A percentile compares a stretch with the other conserved stretches of the same genome.
Conservation (phyloP, 768 basidiomycete species). For the Boletus sp. region DNA sequence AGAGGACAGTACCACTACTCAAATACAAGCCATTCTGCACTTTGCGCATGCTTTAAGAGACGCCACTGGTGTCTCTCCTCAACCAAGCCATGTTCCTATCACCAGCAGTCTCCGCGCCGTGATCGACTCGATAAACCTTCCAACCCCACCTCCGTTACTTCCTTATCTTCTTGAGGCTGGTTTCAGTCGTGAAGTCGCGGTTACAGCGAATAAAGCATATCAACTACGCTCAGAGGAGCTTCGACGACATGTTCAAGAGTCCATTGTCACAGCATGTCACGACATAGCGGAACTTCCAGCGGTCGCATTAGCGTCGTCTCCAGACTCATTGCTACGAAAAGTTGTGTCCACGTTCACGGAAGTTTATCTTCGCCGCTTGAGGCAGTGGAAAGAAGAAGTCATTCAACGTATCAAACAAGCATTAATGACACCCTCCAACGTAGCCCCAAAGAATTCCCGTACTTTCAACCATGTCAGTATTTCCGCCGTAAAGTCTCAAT, state of each 20-base stretch:
- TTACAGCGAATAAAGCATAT: neutral
- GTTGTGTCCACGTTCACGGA: neutral
- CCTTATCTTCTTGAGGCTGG: conserved; percentile 2
- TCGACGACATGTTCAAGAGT: neutral
- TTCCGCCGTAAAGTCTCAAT: too few relatives aligned
- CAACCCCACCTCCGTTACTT: neutral
- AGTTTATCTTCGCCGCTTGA: neutral
- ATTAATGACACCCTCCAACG: rapidly evolving
- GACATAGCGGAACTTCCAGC: neutral
- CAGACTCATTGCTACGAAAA: rapidly evolving
- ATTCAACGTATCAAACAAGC: neutral
- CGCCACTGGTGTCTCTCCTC: too few relatives aligned
- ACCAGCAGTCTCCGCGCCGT: neutral
- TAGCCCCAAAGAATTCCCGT: neutral
- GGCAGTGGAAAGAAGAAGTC: conserved; percentile 1
- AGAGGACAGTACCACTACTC: too few relatives aligned
- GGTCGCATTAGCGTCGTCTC: rapidly evolving
- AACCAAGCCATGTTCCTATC: too few relatives aligned
- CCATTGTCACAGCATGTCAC: neutral
- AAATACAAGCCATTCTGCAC: too few relatives aligned
- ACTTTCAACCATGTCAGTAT: conserved; percentile 10
- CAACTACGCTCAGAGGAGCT: neutral
- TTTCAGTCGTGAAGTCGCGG: rapidly evolving
- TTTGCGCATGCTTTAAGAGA: too few relatives aligned
- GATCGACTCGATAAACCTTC: neutral